Base-by-base conservation (phyloP, 148 eudicot species). In the Rhododendron williamsianum region DNA sequence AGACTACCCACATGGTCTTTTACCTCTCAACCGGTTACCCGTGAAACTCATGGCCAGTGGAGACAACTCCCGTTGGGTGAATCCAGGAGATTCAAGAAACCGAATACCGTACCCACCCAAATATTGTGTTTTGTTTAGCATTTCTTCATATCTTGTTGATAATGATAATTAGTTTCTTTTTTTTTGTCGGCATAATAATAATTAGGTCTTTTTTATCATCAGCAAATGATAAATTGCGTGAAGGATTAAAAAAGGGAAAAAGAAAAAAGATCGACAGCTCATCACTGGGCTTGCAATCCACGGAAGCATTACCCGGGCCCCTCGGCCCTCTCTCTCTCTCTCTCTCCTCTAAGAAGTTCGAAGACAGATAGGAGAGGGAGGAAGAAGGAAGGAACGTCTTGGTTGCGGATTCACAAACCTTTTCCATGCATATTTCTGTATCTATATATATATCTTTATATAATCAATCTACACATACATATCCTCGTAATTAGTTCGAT, bases 11-110 rank as follows among this genome's bases (percentile, higher is more conserved):
- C 12, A 48, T 48, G 51, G 3, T 48, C 2, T 8, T 48, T 48
- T 7, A 9, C 49, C 0, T 46, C 2, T 0, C 0, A 46, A 46
- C 49, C 0, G 49, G 11, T 46, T 9, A 9, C 0, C 0, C 49
- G 30, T 30, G 30, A 51, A 51, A 51, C 16, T 51, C 54, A 16
- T 0, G 16, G 0, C 10, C 0, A 48, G 3, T 9, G 3, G 12
- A 48, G 12, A 48, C 51, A 48, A 48, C 12, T 0, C 0, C 9
- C 12, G 12, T 9, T 48, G 2, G 51, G 51, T 48, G 51, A 48
- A 8, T 48, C 0, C 0, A 10, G 12, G 51, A 48, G 51, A 48
- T 48, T 48, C 51, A 48, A 51, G 16, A 51, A 51, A 12, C 0
- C 2, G 15, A 51, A 12, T 51, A 10, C 3, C 15, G 16, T 51